Percentiles rank a stretch among this genome's conserved stretches.
Conservation (phyloP, 192 early-diverging fungal species). For the Entomortierella parvispora region DNA sequence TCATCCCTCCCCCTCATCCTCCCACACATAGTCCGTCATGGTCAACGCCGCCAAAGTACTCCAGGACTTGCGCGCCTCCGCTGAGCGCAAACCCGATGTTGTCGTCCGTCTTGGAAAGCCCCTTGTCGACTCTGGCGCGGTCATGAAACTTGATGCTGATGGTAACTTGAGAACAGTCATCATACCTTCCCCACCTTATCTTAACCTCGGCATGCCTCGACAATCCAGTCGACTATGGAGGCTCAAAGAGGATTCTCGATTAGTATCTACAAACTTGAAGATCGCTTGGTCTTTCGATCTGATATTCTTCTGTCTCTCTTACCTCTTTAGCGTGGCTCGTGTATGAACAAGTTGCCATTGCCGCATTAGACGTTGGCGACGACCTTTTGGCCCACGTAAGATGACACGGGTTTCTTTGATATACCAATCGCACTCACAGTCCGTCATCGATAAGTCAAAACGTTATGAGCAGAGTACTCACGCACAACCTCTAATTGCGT, state of each 20-base stretch:
- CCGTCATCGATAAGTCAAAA: too few relatives aligned
- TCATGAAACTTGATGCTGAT: constrained; percentile 56
- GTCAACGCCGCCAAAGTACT: constrained; percentile 53
- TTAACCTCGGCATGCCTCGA: background rate
- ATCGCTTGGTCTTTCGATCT: too few relatives aligned
- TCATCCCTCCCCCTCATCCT: background rate
- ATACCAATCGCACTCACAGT: too few relatives aligned
- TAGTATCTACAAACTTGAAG: too few relatives aligned
- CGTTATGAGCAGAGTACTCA: too few relatives aligned
- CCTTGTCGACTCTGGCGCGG: constrained; percentile 36
- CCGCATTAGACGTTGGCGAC: constrained; percentile 83
- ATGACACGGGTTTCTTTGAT: background rate
- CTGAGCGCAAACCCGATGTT: constrained; percentile 56
- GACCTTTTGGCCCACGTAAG: constrained; percentile 67
- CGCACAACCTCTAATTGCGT: too few relatives aligned
- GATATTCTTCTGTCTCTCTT: too few relatives aligned
- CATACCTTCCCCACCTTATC: background rate
- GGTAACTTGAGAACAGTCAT: too few relatives aligned
- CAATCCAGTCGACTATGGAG: too few relatives aligned
- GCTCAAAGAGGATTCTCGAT: too few relatives aligned
- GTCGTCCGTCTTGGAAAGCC: constrained; percentile 55
- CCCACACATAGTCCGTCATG: constrained; percentile 13
- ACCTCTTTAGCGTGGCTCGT: constrained; percentile 77
- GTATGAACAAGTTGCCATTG: constrained; percentile 85
- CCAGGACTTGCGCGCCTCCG: constrained; percentile 56